These are phyloP conservation scores for Neurospora sp. DNA, from an alignment of 2,329 filamentous ascomycete species.

Conservation along the genomic window DNA sequence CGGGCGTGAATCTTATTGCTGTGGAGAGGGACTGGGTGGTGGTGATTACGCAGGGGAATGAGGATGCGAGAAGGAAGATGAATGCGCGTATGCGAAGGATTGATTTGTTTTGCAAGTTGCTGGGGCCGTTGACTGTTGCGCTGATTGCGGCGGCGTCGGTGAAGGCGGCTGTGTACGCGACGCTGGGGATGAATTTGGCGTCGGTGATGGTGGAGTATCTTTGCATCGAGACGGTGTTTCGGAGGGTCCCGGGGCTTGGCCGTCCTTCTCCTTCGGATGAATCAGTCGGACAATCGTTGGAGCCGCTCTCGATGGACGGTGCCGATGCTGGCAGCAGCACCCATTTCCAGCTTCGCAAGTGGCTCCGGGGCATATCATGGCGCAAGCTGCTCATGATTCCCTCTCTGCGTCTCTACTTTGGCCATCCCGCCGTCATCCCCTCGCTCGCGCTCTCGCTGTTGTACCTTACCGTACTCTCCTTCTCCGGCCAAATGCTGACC, in stretches of 20 bases:
- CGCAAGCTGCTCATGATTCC: slow-evolving; percentile 14
- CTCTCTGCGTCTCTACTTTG: slow-evolving; percentile 34
- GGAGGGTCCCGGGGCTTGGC: slow-evolving; percentile 10
- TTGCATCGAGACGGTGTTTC: neutral
- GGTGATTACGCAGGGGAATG: slow-evolving; percentile 34
- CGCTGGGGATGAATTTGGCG: slow-evolving; percentile 34
- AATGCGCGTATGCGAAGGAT: slow-evolving; percentile 48
- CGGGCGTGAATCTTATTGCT: slow-evolving; percentile 55
- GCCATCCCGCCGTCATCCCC: slow-evolving; percentile 46
- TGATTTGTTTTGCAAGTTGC: slow-evolving; percentile 47
- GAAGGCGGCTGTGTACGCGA: slow-evolving; percentile 33
- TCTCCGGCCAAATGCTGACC: slow-evolving; percentile 54
- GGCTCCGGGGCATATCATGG: neutral
- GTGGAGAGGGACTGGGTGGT: slow-evolving; percentile 64
- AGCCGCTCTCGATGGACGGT: neutral
- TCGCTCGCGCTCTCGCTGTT: slow-evolving; percentile 50
- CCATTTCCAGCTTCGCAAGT: neutral
- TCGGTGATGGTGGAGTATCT: slow-evolving; percentile 34
- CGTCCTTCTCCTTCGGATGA: neutral
- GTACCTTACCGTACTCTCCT: slow-evolving; percentile 51
- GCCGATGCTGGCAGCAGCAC: neutral
- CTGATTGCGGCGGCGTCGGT: slow-evolving; percentile 36
- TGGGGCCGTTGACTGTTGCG: slow-evolving; percentile 41
- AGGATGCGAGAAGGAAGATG: slow-evolving; percentile 21
- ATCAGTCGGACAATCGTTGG: neutral